A percentile compares a stretch with the other conserved stretches of the same genome.
Conservation (phyloP, 176 grass and related monocot genomes). For the Oropetium thomaeum region DNA sequence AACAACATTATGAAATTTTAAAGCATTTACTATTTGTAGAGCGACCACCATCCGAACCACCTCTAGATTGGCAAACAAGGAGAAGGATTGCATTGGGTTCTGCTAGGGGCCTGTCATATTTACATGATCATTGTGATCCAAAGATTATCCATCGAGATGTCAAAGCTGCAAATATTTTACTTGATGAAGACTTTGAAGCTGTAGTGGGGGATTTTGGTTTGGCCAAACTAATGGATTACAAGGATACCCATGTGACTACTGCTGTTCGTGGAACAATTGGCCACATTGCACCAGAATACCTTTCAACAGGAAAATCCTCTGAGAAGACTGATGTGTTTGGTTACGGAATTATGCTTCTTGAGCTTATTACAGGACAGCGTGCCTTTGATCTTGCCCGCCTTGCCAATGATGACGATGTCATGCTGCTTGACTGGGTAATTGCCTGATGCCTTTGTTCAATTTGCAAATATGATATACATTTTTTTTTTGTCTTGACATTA, state of each 20-base stretch:
- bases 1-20: background rate
- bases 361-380: constrained; percentile 87
- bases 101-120: constrained; percentile 75
- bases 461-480: background rate
- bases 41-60: constrained; percentile 62
- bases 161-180: constrained; percentile 85
- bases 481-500: background rate
- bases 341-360: constrained; percentile 90
- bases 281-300: constrained; percentile 90
- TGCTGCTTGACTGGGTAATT: constrained; percentile 91
- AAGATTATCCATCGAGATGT: constrained; percentile 93
- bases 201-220: constrained; percentile 90
- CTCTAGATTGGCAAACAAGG: constrained; percentile 76
- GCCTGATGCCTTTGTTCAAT: constrained; percentile 8
- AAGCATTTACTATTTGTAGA: constrained; percentile 43
- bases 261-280: constrained; percentile 89
- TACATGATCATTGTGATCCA: constrained; percentile 85
- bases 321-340: constrained; percentile 95
- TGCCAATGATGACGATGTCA: constrained; percentile 89
- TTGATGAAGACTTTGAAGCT: constrained; percentile 84
- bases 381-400: constrained; percentile 91
- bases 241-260: constrained; percentile 94
- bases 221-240: constrained; percentile 91
- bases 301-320: constrained; percentile 84
- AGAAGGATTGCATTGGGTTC: constrained; percentile 78